Percentiles rank a stretch among this genome's conserved stretches.
Conservation (phyloP, 495 filamentous ascomycete genomes). For the Aspergillus funiculosus region DNA sequence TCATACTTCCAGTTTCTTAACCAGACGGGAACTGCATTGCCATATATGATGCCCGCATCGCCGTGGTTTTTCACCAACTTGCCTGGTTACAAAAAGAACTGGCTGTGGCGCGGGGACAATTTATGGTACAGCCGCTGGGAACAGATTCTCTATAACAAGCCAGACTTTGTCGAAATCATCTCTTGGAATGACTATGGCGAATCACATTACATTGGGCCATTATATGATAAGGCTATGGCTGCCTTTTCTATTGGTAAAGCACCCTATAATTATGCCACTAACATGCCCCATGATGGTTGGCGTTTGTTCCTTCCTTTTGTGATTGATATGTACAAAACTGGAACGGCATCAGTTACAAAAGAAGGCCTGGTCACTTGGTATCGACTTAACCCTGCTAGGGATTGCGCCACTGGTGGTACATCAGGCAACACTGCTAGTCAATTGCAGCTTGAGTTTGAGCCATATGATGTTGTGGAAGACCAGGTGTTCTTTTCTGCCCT, state of each 20-base stretch:
- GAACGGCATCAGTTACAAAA: conserved; percentile 31
- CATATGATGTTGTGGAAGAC: conserved; percentile 19
- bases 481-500: conserved; percentile 30
- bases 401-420: conserved; percentile 26
- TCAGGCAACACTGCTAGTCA: conserved; percentile 31
- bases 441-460: conserved; percentile 16
- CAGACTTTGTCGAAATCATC: conserved; percentile 54
- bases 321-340: conserved; percentile 56
- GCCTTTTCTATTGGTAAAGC: conserved; percentile 39
- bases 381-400: conserved; percentile 33
- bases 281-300: conserved; percentile 50
- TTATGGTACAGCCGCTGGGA: conserved; percentile 67
- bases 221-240: conserved; percentile 28
- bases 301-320: conserved; percentile 50
- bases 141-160: conserved; percentile 53
- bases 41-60: conserved; percentile 69
- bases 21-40: conserved; percentile 45
- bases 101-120: conserved; percentile 61
- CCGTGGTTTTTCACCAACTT: conserved; percentile 68
- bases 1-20: conserved; percentile 44
- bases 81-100: conserved; percentile 60
- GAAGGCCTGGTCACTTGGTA: conserved; percentile 58
- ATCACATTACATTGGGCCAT: conserved; percentile 47
- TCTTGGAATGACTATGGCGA: conserved; percentile 68
- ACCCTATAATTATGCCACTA: conserved; percentile 41